Evolutionary conservation across 1,139 yeast species (phyloP).

Genomic region (Saccharomyces hybrid): DNA sequence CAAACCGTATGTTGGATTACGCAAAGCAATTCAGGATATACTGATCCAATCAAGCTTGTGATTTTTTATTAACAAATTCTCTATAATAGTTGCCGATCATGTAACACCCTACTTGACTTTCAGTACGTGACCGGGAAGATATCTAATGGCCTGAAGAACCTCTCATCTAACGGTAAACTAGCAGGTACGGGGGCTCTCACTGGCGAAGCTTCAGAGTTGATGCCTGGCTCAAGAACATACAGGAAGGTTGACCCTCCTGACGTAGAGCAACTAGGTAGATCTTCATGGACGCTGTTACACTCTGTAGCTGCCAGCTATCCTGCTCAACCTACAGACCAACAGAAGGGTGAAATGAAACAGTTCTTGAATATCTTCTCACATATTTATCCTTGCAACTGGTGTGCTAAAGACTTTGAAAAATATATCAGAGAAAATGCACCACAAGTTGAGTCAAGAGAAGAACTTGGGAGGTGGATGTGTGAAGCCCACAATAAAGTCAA

Average conservation of each 20-base stretch:
- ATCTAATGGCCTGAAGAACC: slow-evolving; percentile 9
- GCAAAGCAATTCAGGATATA: slow-evolving; percentile 30
- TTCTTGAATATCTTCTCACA: slow-evolving; percentile 68
- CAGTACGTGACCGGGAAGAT: slow-evolving; percentile 44
- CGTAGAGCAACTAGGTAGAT: slow-evolving; percentile 68
- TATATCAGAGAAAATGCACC: slow-evolving; percentile 61
- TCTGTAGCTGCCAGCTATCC: slow-evolving; percentile 90
- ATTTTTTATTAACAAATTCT: not conserved
- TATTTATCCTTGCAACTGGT: slow-evolving; percentile 90
- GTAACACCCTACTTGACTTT: slow-evolving; percentile 73
- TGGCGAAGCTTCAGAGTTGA: slow-evolving; percentile 14
- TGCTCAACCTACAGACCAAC: slow-evolving; percentile 47
- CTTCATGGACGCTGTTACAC: slow-evolving; percentile 91
- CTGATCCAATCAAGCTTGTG: not conserved
- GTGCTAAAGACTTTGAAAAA: slow-evolving; percentile 75
- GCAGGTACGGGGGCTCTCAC: slow-evolving; percentile 8
- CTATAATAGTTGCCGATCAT: slow-evolving; percentile 55
- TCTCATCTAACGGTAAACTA: not conserved
- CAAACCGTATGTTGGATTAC: slow-evolving; percentile 58
- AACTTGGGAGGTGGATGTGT: slow-evolving; percentile 86
- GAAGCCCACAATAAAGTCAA: slow-evolving; percentile 93
- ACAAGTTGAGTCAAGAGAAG: slow-evolving; percentile 61
- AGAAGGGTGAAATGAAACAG: slow-evolving; percentile 64
- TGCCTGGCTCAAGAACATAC: slow-evolving; percentile 26
- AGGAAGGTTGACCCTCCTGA: slow-evolving; percentile 75